A percentile compares a stretch with the other conserved stretches of the same genome.
Conservation (phyloP, 208 protist genomes). For the Leishmania martiniquensis region DNA sequence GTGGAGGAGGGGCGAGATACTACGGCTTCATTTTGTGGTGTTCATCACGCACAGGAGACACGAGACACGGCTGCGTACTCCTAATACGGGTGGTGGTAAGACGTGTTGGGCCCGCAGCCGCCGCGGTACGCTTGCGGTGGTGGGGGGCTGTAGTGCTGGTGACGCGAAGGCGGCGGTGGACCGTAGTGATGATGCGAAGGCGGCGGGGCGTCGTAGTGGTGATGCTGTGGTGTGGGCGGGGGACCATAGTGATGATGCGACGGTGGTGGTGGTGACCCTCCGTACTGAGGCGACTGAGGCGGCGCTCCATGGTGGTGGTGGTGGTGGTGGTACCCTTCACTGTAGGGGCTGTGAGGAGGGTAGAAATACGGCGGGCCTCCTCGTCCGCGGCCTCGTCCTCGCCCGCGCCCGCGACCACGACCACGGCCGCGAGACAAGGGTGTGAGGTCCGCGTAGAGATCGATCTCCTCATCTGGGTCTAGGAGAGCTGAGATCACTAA, state of each 20-base stretch:
- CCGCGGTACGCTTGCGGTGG: conserved; percentile 25
- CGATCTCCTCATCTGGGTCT: conserved; percentile 51
- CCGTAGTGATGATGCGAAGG: background rate
- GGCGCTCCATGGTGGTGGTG: conserved; percentile 9
- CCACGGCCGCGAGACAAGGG: conserved; percentile 13
- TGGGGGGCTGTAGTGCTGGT: background rate
- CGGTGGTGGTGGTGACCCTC: background rate
- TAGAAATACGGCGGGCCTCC: conserved; percentile 17
- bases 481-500: conserved; percentile 31
- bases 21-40: background rate
- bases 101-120: conserved; percentile 23
- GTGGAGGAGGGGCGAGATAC: background rate
- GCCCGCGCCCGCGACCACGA: conserved; percentile 28
- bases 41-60: background rate
- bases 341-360: conserved; percentile 1
- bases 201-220: too few relatives aligned
- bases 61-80: background rate
- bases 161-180: background rate
- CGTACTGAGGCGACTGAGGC: background rate
- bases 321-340: background rate
- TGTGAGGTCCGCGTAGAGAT: conserved; percentile 71
- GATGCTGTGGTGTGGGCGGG: conserved; percentile 4
- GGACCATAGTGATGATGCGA: conserved; percentile 10
- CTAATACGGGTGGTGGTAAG: conserved; percentile 26
- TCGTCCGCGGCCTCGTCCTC: conserved; percentile 27